Conservation (phyloP, 78 protist genomes). For the Dictyostelium citrinum region DNA sequence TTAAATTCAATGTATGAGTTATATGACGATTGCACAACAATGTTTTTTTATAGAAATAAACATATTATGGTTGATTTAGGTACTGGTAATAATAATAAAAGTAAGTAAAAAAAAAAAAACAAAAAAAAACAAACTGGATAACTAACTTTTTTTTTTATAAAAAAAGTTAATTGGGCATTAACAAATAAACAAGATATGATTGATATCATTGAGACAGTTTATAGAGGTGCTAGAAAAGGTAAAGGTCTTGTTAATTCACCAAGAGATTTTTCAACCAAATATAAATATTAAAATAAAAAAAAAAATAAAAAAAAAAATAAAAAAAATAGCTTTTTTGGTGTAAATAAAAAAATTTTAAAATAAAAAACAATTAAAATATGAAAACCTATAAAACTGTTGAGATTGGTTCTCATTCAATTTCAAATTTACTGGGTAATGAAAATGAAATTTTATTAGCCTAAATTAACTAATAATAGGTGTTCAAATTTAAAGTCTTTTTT, state of each 20-base stretch:
- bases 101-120: constrained; percentile 16
- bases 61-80: constrained; percentile 99
- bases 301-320: not conserved
- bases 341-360: not conserved
- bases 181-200: constrained; percentile 94
- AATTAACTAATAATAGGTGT: no score
- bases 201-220: constrained; percentile 94
- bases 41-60: constrained; percentile 98
- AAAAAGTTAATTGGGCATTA: constrained; percentile 92
- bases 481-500: no score
- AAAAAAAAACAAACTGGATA: not conserved
- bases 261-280: constrained; percentile 96
- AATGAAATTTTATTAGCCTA: no score
- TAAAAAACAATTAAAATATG: no score
- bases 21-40: constrained; percentile 97
- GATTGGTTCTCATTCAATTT: not conserved
- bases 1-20: constrained; percentile 99
- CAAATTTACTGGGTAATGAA: no score
- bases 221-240: constrained; percentile 97
- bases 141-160: not conserved
- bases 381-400: no score
- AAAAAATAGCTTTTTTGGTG: not conserved
- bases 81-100: constrained; percentile 99
- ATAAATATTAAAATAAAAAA: constrained; percentile 82
- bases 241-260: constrained; percentile 95